A percentile compares a stretch with the other conserved stretches of the same genome.
phyloP scores from a whole-genome alignment of 83 land plant species.

The Thuja plicata region DNA sequence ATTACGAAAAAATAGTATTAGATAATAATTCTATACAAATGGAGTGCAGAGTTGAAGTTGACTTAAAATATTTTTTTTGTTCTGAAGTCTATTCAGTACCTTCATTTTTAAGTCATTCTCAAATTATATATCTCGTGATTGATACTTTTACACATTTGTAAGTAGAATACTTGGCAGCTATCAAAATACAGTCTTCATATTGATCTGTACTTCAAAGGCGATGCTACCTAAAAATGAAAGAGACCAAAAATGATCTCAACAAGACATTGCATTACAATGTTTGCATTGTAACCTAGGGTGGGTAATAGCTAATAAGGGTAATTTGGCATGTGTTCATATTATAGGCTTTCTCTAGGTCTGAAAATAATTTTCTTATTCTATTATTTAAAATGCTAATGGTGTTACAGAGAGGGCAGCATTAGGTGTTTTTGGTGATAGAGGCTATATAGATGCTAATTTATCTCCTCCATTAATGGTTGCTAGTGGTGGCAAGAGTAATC shows the following conservation, averaged over 20 bases:
- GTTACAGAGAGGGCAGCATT: constrained; percentile 33
- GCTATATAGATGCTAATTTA: constrained; percentile 25
- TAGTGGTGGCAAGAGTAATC: constrained; percentile 52
- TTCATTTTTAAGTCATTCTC: background rate
- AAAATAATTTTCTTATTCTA: background rate
- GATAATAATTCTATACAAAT: background rate
- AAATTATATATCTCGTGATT: background rate
- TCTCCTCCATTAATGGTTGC: constrained; percentile 57
- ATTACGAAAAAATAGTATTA: background rate
- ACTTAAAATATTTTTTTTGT: background rate
- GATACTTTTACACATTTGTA: background rate
- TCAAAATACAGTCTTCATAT: constrained; percentile 12
- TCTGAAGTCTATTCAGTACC: background rate
- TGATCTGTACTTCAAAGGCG: constrained; percentile 11
- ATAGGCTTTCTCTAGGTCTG: background rate
- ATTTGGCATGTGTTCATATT: background rate
- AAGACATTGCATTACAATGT: background rate
- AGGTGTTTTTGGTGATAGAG: constrained; percentile 80
- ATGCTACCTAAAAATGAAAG: background rate
- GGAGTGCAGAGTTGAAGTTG: background rate
- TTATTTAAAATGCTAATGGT: background rate
- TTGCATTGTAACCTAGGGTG: background rate
- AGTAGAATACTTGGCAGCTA: constrained; percentile 21
- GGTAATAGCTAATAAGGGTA: background rate
- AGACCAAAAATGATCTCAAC: background rate